These are phyloP conservation scores for Penicillium verhagenii DNA, from an alignment of 495 filamentous ascomycete genomes.

Conservation along the genomic window DNA sequence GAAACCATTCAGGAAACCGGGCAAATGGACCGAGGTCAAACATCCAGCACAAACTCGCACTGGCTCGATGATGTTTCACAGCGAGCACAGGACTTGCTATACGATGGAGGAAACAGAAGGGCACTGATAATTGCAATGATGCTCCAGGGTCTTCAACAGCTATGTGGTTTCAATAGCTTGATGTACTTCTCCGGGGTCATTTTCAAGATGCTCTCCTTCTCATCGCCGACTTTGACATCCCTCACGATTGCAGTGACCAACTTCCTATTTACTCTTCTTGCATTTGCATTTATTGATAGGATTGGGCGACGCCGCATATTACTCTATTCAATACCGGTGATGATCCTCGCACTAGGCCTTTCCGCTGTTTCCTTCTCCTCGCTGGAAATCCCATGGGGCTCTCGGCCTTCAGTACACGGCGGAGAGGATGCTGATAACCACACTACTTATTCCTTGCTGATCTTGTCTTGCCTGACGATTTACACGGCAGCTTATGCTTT, in stretches of 20 bases:
- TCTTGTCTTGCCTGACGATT: slow-evolving; percentile 71
- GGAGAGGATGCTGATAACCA: slow-evolving; percentile 6
- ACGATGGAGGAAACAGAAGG: slow-evolving; percentile 64
- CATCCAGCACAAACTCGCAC: slow-evolving; percentile 11
- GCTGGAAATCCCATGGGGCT: slow-evolving; percentile 36
- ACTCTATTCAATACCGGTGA: slow-evolving; percentile 80
- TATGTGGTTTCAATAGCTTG: slow-evolving; percentile 88
- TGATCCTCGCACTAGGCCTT: slow-evolving; percentile 68
- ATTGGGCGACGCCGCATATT: slow-evolving; percentile 80
- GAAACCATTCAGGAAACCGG: slow-evolving; percentile 68
- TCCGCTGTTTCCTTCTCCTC: slow-evolving; percentile 67
- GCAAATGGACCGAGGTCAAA: slow-evolving; percentile 25
- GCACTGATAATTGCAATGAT: slow-evolving; percentile 82
- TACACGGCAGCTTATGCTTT: slow-evolving; percentile 84
- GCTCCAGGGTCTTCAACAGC: slow-evolving; percentile 83
- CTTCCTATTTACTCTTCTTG: slow-evolving; percentile 73
- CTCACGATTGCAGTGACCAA: slow-evolving; percentile 82
- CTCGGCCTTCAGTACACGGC: slow-evolving; percentile 9
- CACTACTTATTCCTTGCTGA: slow-evolving; percentile 39
- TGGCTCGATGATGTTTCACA: slow-evolving; percentile 35
- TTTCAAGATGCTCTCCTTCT: slow-evolving; percentile 77
- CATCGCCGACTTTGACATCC: slow-evolving; percentile 75
- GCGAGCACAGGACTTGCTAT: slow-evolving; percentile 55
- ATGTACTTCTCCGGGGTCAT: slow-evolving; percentile 97
- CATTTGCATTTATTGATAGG: slow-evolving; percentile 75